Evolutionary conservation across 75 land plant species (phyloP), one percentile per base, ranked within the genome.

Genomic region (Larix kaempferi): DNA sequence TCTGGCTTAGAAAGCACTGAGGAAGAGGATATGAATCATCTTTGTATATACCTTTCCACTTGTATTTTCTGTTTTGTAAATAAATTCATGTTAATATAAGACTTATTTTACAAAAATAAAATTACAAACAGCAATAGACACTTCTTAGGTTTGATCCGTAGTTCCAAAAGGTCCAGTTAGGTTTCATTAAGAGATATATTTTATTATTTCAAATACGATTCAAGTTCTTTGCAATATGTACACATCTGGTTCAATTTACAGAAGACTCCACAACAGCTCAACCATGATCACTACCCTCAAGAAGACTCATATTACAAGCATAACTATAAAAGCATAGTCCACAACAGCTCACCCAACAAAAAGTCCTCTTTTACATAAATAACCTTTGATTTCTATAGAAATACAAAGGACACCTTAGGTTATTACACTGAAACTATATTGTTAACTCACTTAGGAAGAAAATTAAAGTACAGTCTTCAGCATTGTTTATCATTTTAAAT

Each of bases 191-290:
- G 73, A 69, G 73, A 1, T 4, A 39, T 6, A 69, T 41, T 69
- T 66, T 69, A 23, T n/a, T 10, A 21, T n/a, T 22, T 69, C 52
- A 41, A 41, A 41, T 37, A 44, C 49, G 21, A 8, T 69, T 69
- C n/a, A 14, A 62, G 29, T 41, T 66, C 71, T 66, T 66, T 69
- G 44, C 35, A 69, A 69, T 41, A 69, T 49, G 54, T 15, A 39
- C n/a, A 13, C 39, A 69, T 3, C 23, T 69, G 19, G 44, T 69
- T 69, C 33, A 69, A n/a, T 23, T 41, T 69, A 21, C 35, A 19
- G 7, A 41, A 49, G 54, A 8, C 49, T 69, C 23, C 52, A 37
- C 21, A 69, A 69, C 12, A 41, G 17, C 21, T 67, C 52, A 49
- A 49, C 54, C 54, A 49, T 10, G 10, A 49, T 49, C 12, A 1